Percentiles rank a stretch among this genome's conserved stretches.
phyloP scores from a whole-genome alignment of 352 stramenopile species.

The Pythium monospermum region DNA sequence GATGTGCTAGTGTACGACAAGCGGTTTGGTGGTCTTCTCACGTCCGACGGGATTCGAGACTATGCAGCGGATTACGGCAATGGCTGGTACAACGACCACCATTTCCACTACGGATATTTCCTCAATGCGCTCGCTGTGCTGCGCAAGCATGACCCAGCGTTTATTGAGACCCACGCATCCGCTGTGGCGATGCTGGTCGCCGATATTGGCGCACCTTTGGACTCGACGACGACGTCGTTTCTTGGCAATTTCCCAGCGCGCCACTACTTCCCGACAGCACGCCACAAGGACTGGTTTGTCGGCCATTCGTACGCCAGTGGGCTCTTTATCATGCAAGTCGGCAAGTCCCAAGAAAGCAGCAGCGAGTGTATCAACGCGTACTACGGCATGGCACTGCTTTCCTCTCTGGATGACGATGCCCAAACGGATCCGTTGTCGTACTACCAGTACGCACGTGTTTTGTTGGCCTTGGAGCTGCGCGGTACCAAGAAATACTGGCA shows the following conservation, averaged over 20 bases:
- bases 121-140: conserved; percentile 78
- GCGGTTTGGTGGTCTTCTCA: conserved; percentile 90
- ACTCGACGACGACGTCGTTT: conserved; percentile 41
- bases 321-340: conserved; percentile 91
- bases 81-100: conserved; percentile 85
- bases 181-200: conserved; percentile 55
- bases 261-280: conserved; percentile 77
- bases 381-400: conserved; percentile 90
- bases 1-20: conserved; percentile 89
- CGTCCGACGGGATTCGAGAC: conserved; percentile 69
- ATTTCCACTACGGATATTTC: conserved; percentile 95
- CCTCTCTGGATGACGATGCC: conserved; percentile 46
- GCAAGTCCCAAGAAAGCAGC: conserved; percentile 95
- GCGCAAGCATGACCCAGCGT: conserved; percentile 67
- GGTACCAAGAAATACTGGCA: conserved; percentile 96
- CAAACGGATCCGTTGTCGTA: conserved; percentile 35
- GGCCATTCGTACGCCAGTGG: conserved; percentile 95
- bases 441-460: conserved; percentile 84
- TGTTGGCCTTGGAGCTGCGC: conserved; percentile 91
- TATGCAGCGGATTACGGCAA: conserved; percentile 79
- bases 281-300: conserved; percentile 96
- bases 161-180: conserved; percentile 51
- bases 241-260: conserved; percentile 43
- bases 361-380: conserved; percentile 96
- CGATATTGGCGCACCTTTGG: conserved; percentile 60